Base-by-base conservation (phyloP, 306 rosid species). In the Glycine latifolia region DNA sequence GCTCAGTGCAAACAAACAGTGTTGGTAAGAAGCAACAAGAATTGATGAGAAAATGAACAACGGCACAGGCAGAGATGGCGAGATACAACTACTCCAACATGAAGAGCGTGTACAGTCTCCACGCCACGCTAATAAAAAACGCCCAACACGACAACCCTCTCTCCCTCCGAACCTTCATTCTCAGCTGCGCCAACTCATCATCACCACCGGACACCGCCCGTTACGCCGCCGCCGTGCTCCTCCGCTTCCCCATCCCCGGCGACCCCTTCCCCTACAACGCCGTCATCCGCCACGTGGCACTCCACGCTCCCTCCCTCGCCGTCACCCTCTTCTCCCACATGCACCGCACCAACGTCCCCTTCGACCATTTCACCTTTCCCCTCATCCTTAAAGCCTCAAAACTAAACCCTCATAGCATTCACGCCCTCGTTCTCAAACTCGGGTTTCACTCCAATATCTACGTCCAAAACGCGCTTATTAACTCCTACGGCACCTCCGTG, bases 351-450 rank as follows among this genome's bases (percentile, higher is more conserved):
- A 63, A 41, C 65, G 79, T 84, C 77, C 87, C 90, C 6, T 43
- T 59, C 17, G 92, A 91, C 47, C 69, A 82, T 80, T 91, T 87
- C 82, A 91, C 92, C 55, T 89, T 91, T 86, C 94, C 94, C 4
- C 87, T 89, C 68, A 77, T 91, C 76, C 91, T 91, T 55, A 84
- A 76, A 61, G 83, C 81, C 71, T 53, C 68, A 7, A 80, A 10
- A 8, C 4, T 15, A 1, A 16, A 43, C 15, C 82, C 55, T n/a
- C 62, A 4, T 4, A 49, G 76, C 47, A 71, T 89, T 53, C 90
- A 84, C 55, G 71, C 94, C 66, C 85, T 91, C 48, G 54, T 86
- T 53, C 41, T 86, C 41, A 91, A 89, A 77, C 86, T 86, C 31
- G 92, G 89, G 1, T 87, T 91, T 7, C 71, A 58, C 43, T 86